These are phyloP conservation scores for Talaromyces sp. DNA, from an alignment of 2,329 filamentous ascomycete species.

Conservation along the genomic window DNA sequence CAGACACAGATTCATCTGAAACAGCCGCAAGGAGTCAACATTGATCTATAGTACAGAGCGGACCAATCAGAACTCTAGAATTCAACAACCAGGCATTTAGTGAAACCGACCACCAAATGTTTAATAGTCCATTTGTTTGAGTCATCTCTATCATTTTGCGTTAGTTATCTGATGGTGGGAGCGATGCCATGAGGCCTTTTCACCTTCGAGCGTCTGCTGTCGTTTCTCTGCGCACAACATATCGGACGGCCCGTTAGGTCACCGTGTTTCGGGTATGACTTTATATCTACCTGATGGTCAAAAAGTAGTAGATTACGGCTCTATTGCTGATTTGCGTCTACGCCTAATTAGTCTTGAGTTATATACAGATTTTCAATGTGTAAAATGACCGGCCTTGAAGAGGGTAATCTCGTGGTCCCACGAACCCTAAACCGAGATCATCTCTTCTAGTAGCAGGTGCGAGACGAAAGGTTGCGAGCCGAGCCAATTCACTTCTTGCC, in stretches of 20 bases:
- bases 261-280: background rate
- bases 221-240: background rate
- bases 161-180: background rate
- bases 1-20: background rate
- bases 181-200: background rate
- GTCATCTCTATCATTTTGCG: background rate
- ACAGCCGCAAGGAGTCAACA: constrained; percentile 3
- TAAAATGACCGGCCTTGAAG: too few relatives aligned
- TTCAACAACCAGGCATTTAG: background rate
- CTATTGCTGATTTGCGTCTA: background rate
- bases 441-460: too few relatives aligned
- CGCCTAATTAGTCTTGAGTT: background rate
- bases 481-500: constrained; percentile 36
- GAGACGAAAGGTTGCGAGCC: too few relatives aligned
- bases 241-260: background rate
- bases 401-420: background rate
- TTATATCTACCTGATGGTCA: background rate
- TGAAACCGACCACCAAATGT: background rate
- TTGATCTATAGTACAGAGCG: background rate
- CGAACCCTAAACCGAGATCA: background rate
- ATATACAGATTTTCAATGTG: too few relatives aligned
- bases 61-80: background rate
- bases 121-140: background rate
- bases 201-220: background rate
- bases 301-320: too few relatives aligned